Evolutionary conservation across 208 protist species (phyloP).

Genomic region (Leishmania tropica): DNA sequence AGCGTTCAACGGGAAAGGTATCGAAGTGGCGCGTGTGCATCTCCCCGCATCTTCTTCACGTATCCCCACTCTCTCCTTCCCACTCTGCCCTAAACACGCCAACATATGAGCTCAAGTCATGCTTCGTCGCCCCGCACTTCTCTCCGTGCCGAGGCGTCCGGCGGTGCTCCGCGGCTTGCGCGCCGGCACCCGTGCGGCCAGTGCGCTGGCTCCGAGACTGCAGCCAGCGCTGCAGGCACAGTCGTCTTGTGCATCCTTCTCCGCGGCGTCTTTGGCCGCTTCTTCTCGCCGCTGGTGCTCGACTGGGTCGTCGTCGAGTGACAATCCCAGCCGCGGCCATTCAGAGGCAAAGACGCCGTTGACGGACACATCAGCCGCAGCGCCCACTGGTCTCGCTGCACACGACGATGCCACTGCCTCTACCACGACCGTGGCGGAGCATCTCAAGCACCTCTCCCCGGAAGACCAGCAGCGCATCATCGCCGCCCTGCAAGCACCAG

Average conservation of each 20-base stretch:
- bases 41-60: not conserved
- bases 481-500: conserved; percentile 50
- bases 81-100: not conserved
- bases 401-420: not conserved
- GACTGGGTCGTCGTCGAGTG: not conserved
- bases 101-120: conserved; percentile 4
- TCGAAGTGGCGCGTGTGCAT: not conserved
- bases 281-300: conserved; percentile 6
- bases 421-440: conserved; percentile 30
- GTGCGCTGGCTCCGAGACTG: not conserved
- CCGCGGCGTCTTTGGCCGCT: not conserved
- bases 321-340: not conserved
- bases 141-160: not conserved
- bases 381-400: conserved; percentile 2
- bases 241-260: not conserved
- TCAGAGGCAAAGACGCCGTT: not conserved
- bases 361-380: not conserved
- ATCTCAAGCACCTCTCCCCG: conserved; percentile 48
- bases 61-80: not conserved
- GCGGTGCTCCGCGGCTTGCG: not conserved
- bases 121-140: conserved; percentile 2
- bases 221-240: not conserved
- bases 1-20: not conserved
- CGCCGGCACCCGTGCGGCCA: not conserved
- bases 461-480: conserved; percentile 72